Conservation (phyloP, 164 flowering plant genomes). For the Cinnamomum micranthum region DNA sequence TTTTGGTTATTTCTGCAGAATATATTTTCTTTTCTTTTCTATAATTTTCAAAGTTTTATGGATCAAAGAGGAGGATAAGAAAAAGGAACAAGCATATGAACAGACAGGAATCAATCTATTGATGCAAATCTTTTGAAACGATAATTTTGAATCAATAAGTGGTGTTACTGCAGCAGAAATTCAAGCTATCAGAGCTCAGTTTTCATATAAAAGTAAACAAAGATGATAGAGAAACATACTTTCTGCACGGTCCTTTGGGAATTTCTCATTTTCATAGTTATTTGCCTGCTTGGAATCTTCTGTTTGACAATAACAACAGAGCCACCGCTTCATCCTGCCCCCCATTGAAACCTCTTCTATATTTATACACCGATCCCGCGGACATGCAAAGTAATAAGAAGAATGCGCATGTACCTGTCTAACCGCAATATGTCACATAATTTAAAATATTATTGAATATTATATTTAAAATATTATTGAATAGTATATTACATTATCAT, state of each 20-base stretch:
- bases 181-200: background rate
- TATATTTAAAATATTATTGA: background rate
- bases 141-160: too few species aligned
- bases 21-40: too few species aligned
- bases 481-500: background rate
- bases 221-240: constrained; percentile 9
- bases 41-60: too few species aligned
- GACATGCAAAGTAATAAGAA: constrained; percentile 8
- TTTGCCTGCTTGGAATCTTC: constrained; percentile 16
- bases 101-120: too few species aligned
- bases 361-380: background rate
- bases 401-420: constrained; percentile 7
- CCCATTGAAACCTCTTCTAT: constrained; percentile 3
- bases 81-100: too few species aligned
- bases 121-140: too few species aligned
- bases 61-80: too few species aligned
- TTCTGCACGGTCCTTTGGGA: constrained; percentile 7
- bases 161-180: too few species aligned
- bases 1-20: too few species aligned
- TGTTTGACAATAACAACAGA: constrained; percentile 20
- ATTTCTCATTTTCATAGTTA: constrained; percentile 20
- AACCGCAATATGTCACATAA: background rate
- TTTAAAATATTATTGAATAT: background rate
- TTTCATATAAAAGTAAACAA: background rate
- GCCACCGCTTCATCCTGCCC: constrained; percentile 25